phyloP scores from a whole-genome alignment of 495 filamentous ascomycete genomes.

The Tuber borchii region DNA sequence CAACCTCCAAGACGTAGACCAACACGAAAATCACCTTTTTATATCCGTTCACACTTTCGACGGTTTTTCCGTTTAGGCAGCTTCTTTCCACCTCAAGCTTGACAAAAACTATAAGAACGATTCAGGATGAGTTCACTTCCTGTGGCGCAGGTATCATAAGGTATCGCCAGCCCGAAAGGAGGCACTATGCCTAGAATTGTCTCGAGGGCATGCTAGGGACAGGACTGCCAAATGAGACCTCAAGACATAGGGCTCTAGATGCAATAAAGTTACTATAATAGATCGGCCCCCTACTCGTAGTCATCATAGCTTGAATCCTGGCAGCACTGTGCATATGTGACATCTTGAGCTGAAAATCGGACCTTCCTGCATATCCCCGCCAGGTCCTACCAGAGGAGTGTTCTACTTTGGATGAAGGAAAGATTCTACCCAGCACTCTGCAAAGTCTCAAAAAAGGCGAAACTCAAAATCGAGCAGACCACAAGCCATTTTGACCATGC shows the following conservation, averaged over 20 bases:
- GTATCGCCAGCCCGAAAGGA: background rate
- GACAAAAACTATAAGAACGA: no score
- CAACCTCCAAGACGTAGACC: no score
- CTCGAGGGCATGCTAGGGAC: background rate
- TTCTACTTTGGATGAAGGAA: background rate
- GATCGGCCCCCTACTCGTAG: background rate
- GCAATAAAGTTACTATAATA: background rate
- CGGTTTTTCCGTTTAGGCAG: no score
- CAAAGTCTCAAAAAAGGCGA: background rate
- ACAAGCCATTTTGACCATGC: background rate
- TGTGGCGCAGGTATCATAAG: no score
- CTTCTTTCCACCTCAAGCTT: no score
- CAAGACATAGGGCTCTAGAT: background rate
- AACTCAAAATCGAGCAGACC: background rate
- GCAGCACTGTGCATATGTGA: background rate
- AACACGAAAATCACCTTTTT: no score
- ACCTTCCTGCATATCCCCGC: background rate
- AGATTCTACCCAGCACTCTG: background rate
- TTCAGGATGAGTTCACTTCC: no score
- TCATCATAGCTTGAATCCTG: background rate
- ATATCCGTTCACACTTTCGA: no score
- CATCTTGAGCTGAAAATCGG: background rate
- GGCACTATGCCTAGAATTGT: background rate
- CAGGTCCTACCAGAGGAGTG: background rate
- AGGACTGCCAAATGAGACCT: background rate